A percentile compares a stretch with the other conserved stretches of the same genome.
These are phyloP conservation scores for Scheffersomyces illinoinensis DNA, from an alignment of 1,139 yeast genomes.

Conservation along the genomic window DNA sequence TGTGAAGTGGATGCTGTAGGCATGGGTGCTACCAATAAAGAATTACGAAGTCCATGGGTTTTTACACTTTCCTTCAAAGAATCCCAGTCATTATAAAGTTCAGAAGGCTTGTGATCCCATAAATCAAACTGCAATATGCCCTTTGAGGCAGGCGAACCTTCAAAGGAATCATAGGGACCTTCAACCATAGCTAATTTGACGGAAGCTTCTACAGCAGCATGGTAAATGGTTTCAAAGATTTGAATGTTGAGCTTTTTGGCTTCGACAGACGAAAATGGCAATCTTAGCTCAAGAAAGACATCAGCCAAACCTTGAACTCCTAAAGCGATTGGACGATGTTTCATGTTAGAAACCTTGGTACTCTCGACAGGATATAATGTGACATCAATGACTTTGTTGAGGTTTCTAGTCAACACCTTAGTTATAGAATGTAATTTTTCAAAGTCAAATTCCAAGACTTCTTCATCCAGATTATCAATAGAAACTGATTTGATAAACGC, in stretches of 20 bases:
- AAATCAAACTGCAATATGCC: constrained; percentile 78
- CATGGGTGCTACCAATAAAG: constrained; percentile 87
- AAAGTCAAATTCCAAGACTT: constrained; percentile 61
- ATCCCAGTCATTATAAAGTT: constrained; percentile 73
- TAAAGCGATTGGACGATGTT: constrained; percentile 82
- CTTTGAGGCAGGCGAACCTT: constrained; percentile 81
- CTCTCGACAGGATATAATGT: constrained; percentile 77
- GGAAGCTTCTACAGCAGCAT: constrained; percentile 81
- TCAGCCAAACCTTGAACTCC: constrained; percentile 94
- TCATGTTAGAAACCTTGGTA: constrained; percentile 68
- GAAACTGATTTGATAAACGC: constrained; percentile 51
- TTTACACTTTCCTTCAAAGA: constrained; percentile 58
- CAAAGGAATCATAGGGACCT: constrained; percentile 69
- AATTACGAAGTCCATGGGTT: constrained; percentile 73
- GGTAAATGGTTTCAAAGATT: constrained; percentile 87
- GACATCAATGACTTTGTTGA: constrained; percentile 76
- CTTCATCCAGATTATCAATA: constrained; percentile 46
- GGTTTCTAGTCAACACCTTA: constrained; percentile 72
- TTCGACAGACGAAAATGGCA: constrained; percentile 77
- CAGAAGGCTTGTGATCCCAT: constrained; percentile 76
- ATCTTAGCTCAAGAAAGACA: constrained; percentile 69
- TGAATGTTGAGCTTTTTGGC: constrained; percentile 74
- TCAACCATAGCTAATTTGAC: constrained; percentile 64
- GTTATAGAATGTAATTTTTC: constrained; percentile 68
- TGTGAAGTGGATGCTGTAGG: constrained; percentile 95